A percentile compares a stretch with the other conserved stretches of the same genome.
phyloP scores from a whole-genome alignment of 2,329 filamentous ascomycete species.

The Colletotrichum sansevieriae region DNA sequence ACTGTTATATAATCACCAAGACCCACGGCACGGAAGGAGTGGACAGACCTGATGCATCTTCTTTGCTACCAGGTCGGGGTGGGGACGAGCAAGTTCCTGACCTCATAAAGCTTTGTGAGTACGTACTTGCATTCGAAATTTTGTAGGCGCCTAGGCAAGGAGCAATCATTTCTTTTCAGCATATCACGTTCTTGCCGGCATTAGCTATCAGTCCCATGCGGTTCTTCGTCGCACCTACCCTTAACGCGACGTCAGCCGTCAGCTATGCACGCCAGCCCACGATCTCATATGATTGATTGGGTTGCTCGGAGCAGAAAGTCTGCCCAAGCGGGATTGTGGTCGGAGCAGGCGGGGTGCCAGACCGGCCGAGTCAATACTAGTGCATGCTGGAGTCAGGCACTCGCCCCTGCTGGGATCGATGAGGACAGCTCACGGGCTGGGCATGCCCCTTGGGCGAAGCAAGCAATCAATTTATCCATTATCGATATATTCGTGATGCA shows the following conservation, averaged over 20 bases:
- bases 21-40: not conserved
- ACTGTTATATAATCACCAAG: not conserved
- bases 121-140: not conserved
- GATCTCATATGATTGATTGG: not conserved
- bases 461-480: not conserved
- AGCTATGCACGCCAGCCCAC: constrained; percentile 5
- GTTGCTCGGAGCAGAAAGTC: not conserved
- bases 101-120: not conserved
- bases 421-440: not conserved
- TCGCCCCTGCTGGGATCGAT: not conserved
- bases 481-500: constrained; percentile 1
- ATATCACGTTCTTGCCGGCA: not conserved
- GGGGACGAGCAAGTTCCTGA: not conserved
- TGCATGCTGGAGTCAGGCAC: not conserved
- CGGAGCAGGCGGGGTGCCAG: not conserved
- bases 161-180: not conserved
- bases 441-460: not conserved
- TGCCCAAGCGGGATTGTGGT: not conserved
- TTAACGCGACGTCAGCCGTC: not conserved
- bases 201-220: not conserved
- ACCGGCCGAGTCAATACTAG: not conserved
- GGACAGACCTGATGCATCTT: not conserved
- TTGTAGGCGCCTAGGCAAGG: not conserved
- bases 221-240: not conserved
- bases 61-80: not conserved